Conservation (phyloP, 1,284 basidiomycete genomes). For the Coniferiporia sulphurascens region DNA sequence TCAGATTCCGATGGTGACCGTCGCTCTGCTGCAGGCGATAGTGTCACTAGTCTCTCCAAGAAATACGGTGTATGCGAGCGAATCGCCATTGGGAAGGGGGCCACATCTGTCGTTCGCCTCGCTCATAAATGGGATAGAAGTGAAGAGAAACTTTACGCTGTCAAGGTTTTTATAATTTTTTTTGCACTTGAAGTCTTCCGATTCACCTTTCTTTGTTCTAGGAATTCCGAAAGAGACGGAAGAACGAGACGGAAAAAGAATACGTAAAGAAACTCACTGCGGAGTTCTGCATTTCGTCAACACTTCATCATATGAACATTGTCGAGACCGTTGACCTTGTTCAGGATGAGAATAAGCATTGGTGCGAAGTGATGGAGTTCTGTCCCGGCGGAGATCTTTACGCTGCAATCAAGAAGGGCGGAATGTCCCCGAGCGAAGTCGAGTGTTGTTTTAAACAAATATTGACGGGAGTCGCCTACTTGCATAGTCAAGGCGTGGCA, state of each 20-base stretch:
- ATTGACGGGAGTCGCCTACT: slow-evolving; percentile 80
- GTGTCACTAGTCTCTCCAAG: slow-evolving; percentile 63
- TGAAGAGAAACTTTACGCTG: slow-evolving; percentile 97
- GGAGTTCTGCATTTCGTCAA: slow-evolving; percentile 98
- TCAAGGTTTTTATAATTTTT: slow-evolving; percentile 65
- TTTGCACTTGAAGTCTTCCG: not conserved
- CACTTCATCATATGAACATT: slow-evolving; percentile 92
- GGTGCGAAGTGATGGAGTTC: slow-evolving; percentile 99
- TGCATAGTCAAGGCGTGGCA: slow-evolving; percentile 95
- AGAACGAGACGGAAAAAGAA: slow-evolving; percentile 98
- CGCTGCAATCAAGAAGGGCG: slow-evolving; percentile 96
- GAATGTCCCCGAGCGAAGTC: slow-evolving; percentile 91
- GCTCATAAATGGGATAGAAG: slow-evolving; percentile 98
- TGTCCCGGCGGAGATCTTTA: slow-evolving; percentile 97
- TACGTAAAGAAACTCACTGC: slow-evolving; percentile 99
- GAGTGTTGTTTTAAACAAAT: slow-evolving; percentile 99
- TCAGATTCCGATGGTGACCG: slow-evolving; percentile 66
- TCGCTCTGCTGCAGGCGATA: slow-evolving; percentile 58
- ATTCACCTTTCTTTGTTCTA: slow-evolving; percentile 28
- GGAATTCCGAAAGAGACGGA: slow-evolving; percentile 97
- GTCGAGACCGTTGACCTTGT: slow-evolving; percentile 99
- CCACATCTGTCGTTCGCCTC: slow-evolving; percentile 92
- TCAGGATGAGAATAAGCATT: slow-evolving; percentile 92
- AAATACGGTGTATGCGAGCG: slow-evolving; percentile 99
- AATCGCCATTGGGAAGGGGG: slow-evolving; percentile 95